Evolutionary conservation across 2,329 filamentous ascomycete species (phyloP).

Genomic region (Penicillium sp.): DNA sequence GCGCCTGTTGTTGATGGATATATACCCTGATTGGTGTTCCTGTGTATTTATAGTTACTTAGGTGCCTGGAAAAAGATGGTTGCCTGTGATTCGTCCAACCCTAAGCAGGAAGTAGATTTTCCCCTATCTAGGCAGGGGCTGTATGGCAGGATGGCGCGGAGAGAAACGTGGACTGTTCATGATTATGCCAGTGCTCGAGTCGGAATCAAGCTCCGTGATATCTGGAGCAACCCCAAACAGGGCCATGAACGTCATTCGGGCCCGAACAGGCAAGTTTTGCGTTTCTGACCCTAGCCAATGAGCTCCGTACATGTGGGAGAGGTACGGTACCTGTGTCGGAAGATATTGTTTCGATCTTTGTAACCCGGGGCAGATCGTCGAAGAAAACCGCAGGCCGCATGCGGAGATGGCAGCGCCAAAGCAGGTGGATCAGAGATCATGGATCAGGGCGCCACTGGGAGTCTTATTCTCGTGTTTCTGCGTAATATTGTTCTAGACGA

Average conservation of each 20-base stretch:
- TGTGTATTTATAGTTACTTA: neutral
- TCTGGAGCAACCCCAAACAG: neutral
- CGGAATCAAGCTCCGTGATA: constrained; percentile 1
- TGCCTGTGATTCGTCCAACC: neutral
- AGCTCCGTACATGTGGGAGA: too few relatives aligned
- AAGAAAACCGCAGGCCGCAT: too few relatives aligned
- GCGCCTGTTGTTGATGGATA: neutral
- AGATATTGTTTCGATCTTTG: too few relatives aligned
- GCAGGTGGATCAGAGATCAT: neutral
- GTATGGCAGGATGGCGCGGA: neutral
- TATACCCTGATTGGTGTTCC: neutral
- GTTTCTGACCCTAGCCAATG: too few relatives aligned
- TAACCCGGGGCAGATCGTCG: too few relatives aligned
- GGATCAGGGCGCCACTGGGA: neutral
- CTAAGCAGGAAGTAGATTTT: neutral
- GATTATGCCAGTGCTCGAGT: neutral
- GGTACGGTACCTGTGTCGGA: too few relatives aligned
- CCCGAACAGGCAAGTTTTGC: too few relatives aligned
- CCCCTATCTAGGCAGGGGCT: neutral
- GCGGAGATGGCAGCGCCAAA: neutral
- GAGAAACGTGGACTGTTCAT: too few relatives aligned
- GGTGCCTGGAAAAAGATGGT: neutral
- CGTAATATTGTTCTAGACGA: neutral
- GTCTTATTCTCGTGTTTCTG: neutral
- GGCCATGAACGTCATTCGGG: too few relatives aligned